These are phyloP conservation scores for Erigeron canadensis DNA, from an alignment of 129 eudicot species.

Conservation along the genomic window DNA sequence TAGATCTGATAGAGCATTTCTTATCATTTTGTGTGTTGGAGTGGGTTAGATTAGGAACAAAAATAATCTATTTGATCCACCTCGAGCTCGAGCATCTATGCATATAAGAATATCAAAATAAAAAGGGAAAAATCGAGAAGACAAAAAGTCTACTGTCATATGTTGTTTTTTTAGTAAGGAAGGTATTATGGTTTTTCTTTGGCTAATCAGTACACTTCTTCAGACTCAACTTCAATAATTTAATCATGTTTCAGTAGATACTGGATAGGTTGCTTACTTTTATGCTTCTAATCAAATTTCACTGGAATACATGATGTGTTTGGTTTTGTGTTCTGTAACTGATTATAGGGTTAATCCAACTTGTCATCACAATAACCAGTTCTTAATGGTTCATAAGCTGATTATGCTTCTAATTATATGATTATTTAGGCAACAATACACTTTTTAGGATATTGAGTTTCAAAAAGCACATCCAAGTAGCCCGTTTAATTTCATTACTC, in stretches of 20 bases:
- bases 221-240: neutral
- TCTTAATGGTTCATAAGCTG: neutral
- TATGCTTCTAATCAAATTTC: neutral
- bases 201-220: neutral
- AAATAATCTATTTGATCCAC: neutral
- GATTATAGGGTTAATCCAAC: neutral
- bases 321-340: neutral
- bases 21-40: neutral
- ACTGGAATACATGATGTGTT: neutral
- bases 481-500: neutral
- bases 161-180: neutral
- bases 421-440: neutral
- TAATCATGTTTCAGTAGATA: neutral
- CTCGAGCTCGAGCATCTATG: neutral
- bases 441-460: neutral
- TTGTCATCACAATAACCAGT: neutral
- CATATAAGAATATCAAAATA: neutral
- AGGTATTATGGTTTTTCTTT: neutral
- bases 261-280: neutral
- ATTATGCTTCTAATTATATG: neutral
- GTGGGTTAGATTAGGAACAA: neutral
- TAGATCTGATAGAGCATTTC: neutral
- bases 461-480: neutral
- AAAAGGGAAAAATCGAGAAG: neutral
- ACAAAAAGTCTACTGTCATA: neutral